A percentile compares a stretch with the other conserved stretches of the same genome.
These are phyloP conservation scores for Myxozyma mucilagina DNA, from an alignment of 805 yeast genomes.

Conservation along the genomic window DNA sequence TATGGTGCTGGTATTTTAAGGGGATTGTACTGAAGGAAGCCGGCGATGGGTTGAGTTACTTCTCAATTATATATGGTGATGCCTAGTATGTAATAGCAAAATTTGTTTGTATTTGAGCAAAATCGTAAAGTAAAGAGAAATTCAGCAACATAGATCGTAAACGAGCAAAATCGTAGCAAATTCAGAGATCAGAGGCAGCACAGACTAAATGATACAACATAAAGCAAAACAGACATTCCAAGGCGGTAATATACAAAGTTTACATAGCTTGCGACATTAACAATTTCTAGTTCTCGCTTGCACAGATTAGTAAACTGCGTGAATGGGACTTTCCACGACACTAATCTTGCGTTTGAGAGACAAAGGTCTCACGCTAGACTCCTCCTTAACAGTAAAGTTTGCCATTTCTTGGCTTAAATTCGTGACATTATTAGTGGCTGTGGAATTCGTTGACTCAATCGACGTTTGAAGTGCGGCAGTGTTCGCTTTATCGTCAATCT, in stretches of 20 bases:
- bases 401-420: background rate
- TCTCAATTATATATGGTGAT: too few species aligned
- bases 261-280: background rate
- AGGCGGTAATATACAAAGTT: background rate
- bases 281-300: background rate
- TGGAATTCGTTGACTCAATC: background rate
- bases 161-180: too few species aligned
- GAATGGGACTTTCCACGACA: constrained; percentile 16
- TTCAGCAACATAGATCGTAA: too few species aligned
- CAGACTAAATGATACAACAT: too few species aligned
- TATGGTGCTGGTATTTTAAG: too few species aligned
- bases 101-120: too few species aligned
- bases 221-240: background rate
- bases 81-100: too few species aligned
- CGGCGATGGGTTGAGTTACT: too few species aligned
- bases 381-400: background rate
- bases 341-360: constrained; percentile 25
- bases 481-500: background rate
- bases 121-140: too few species aligned
- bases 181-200: too few species aligned
- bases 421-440: background rate
- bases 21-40: too few species aligned
- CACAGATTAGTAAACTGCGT: constrained; percentile 1
- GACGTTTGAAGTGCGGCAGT: background rate
- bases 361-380: background rate